Evolutionary conservation across 345 rosid species (phyloP), one percentile per base, ranked within the genome.

Genomic region (Citrus glauca): DNA sequence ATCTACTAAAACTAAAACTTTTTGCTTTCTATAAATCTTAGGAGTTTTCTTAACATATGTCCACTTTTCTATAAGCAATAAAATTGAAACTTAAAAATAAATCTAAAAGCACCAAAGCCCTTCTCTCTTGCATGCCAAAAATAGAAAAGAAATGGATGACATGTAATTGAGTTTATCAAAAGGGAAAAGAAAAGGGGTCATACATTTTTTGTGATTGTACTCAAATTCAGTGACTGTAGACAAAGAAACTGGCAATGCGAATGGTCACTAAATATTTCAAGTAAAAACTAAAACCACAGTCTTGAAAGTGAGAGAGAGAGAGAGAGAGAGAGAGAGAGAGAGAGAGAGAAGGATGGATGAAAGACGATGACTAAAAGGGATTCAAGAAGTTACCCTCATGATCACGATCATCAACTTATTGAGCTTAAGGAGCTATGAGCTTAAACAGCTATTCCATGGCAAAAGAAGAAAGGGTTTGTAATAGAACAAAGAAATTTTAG

Each of bases 11-110:
- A 81, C 73, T 68, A 78, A 78, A 81, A 77, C 83, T 27, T 65
- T 63, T 69, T 81, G 73, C 83, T 82, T 80, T 86, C 84, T 68
- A 87, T 25, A 82, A 55, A 57, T 60, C 59, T 69, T 20, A 75
- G 33, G 50, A 76, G 66, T 38, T 77, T 63, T 73, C 17, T 67
- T 62, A 59, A 64, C 71, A 68, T 53, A 50, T 70, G 69, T 66
- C 82, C 28, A 71, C 84, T 28, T 81, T 73, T 60, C 59, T 30
- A 40, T 53, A 79, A 78, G 76, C 68, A 78, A 57, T 42, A 35
- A 60, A 70, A 50, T 63, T 32, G 24, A 53, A 42, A 53, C 50
- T 71, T 16, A 66, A 20, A 35, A 59, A 78, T 19, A 64, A 35
- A 77, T 76, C 75, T 69, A 66, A 77, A 61, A 71, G 9, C 38